Percentiles rank a stretch among this genome's conserved stretches.
Conservation (phyloP, 2,329 filamentous ascomycete genomes). For the Pestalotiopsis sp. region DNA sequence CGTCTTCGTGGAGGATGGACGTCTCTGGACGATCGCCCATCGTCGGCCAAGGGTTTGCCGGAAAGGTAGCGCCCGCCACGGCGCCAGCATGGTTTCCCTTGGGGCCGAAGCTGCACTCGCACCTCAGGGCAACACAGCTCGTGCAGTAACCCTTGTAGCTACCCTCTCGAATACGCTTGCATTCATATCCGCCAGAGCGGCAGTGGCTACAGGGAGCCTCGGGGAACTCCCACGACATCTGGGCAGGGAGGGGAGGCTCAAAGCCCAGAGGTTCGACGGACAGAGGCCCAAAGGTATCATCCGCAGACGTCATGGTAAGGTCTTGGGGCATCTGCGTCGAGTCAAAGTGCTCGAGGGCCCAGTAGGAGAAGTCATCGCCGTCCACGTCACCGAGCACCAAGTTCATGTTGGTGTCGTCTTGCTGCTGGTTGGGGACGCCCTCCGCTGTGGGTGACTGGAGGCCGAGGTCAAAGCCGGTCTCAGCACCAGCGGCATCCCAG, state of each 20-base stretch:
- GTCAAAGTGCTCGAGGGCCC: conserved; percentile 60
- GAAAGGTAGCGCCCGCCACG: conserved; percentile 38
- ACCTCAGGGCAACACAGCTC: conserved; percentile 61
- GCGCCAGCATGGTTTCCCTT: conserved; percentile 35
- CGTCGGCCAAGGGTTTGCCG: conserved; percentile 47
- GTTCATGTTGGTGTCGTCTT: conserved; percentile 42
- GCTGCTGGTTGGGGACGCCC: conserved; percentile 29
- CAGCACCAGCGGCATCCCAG: conserved; percentile 53
- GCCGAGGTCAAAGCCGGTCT: conserved; percentile 34
- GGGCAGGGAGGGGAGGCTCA: conserved; percentile 17
- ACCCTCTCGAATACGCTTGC: conserved; percentile 64
- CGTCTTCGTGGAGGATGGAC: conserved; percentile 41
- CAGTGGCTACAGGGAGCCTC: conserved; percentile 56
- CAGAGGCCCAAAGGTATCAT: conserved; percentile 33
- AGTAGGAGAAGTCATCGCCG: conserved; percentile 63
- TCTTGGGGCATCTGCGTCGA: conserved; percentile 41
- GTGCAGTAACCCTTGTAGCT: conserved; percentile 63
- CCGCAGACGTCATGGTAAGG: conserved; percentile 29
- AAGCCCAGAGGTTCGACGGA: conserved; percentile 16
- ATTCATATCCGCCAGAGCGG: conserved; percentile 54
- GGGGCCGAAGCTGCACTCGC: conserved; percentile 59
- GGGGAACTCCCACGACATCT: conserved; percentile 46
- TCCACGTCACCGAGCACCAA: conserved; percentile 57
- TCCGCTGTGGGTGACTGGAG: conserved; percentile 33
- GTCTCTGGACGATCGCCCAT: conserved; percentile 46